Base-by-base conservation (phyloP, 768 basidiomycete species). In the Amanita inopinata region DNA sequence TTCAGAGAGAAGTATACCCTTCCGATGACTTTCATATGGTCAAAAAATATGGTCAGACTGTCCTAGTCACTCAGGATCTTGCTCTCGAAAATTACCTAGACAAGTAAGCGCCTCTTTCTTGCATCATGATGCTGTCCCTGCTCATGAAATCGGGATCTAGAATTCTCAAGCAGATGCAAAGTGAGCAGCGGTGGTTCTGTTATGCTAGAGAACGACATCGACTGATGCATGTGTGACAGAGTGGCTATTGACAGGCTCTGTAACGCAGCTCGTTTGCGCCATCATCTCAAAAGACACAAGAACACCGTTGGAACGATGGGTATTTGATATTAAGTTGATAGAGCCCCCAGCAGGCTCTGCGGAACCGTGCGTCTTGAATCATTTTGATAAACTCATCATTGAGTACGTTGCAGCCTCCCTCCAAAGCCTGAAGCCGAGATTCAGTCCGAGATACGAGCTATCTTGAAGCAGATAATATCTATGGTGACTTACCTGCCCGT, bases 21-120 rank as follows among this genome's bases (percentile, higher is more conserved):
- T 82, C 89, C 0, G 96, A 98, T 61, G 96, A 99, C 66, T 99
- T 99, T 59, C 85, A 90, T 57, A 93, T 96, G 89, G 94, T 99
- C 46, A 99, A 98, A 63, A 99, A 98, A 61, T 99, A 97, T 52
- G 94, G 96, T 0, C 82, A 98, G 56, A 92, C 90, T 0, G 87
- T 99, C 40, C 73, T 98, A 18, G 84, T 97, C 5, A 96, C 93
- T 0, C 85, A 92, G 50, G 94, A 99, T 52, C 78, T 92, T 35
- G 84, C 85, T 3, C 66, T 99, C 36, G 90, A 97, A 57, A 88
- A 83, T 56, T 98, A 99, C 56, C 74, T 98, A n/a, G 80, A 85
- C 42, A 77, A 77, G 85, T 84, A 51, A 20, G 43, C 61, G 14
- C 37, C n/a, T n/a, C n/a, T n/a, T n/a, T n/a, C 17, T 43, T 31